A percentile compares a stretch with the other conserved stretches of the same genome.
Evolutionary conservation across 169 alveolate species (phyloP).

Genomic region (Neospora caninum): DNA sequence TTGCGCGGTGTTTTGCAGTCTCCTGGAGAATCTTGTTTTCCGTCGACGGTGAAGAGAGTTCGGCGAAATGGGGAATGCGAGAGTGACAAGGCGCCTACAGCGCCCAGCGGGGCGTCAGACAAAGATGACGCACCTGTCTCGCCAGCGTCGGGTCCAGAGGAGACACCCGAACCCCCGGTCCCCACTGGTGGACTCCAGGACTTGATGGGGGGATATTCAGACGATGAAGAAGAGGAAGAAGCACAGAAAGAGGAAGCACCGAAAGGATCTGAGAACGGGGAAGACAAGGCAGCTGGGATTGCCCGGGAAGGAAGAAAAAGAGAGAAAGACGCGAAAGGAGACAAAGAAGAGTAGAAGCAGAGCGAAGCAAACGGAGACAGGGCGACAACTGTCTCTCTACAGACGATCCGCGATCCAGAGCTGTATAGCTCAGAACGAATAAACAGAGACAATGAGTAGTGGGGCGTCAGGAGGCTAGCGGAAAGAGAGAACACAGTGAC

Average conservation of each 20-base stretch:
- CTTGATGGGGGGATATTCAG: conserved; percentile 30
- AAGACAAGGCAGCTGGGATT: too few relatives aligned
- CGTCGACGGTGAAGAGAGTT: not conserved
- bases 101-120: not conserved
- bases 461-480: too few relatives aligned
- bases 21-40: not conserved
- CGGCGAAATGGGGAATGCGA: not conserved
- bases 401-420: too few relatives aligned
- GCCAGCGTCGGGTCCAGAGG: not conserved
- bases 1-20: not conserved
- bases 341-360: not conserved
- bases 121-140: not conserved
- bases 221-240: not conserved
- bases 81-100: not conserved
- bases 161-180: not conserved
- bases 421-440: too few relatives aligned
- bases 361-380: too few relatives aligned
- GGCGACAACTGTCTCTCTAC: too few relatives aligned
- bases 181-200: not conserved
- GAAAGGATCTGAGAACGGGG: too few relatives aligned
- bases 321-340: not conserved
- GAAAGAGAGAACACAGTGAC: too few relatives aligned
- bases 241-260: too few relatives aligned
- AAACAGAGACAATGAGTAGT: too few relatives aligned
- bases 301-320: not conserved